Conservation (phyloP, 2,329 filamentous ascomycete species). For the Gliomastix tumulicola region DNA sequence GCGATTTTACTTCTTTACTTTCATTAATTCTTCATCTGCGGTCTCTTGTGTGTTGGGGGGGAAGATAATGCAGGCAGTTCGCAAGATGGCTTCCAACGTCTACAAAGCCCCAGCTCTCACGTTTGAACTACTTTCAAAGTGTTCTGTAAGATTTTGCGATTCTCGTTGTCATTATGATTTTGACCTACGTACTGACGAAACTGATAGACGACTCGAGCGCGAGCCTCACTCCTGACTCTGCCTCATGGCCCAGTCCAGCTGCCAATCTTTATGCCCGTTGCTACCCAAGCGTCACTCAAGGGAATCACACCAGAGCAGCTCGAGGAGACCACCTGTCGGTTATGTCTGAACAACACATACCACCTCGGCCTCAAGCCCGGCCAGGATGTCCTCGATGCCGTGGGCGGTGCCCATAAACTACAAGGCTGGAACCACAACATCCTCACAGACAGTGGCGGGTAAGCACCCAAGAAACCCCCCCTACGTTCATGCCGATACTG, state of each 20-base stretch:
- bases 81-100: conserved; percentile 43
- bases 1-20: too few species aligned
- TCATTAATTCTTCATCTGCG: too few species aligned
- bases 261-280: conserved; percentile 97
- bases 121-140: conserved; percentile 71
- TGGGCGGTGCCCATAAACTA: conserved; percentile 89
- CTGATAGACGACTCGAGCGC: conserved; percentile 80
- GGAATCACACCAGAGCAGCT: conserved; percentile 89
- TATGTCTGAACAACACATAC: conserved; percentile 98
- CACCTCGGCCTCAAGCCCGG: conserved; percentile 93
- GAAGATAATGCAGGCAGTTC: conserved; percentile 19
- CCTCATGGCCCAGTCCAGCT: conserved; percentile 88
- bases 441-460: conserved; percentile 74
- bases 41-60: neutral
- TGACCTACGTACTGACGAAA: neutral
- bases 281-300: conserved; percentile 92
- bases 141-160: conserved; percentile 61
- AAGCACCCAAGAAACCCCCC: conserved; percentile 17
- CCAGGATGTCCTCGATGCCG: conserved; percentile 75
- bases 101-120: conserved; percentile 60
- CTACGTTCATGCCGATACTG: neutral
- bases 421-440: conserved; percentile 96
- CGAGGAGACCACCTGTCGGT: conserved; percentile 77
- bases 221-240: conserved; percentile 78
- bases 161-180: too few species aligned